phyloP scores from a whole-genome alignment of 2,329 filamentous ascomycete species.

The Penicillium capsulatum region DNA sequence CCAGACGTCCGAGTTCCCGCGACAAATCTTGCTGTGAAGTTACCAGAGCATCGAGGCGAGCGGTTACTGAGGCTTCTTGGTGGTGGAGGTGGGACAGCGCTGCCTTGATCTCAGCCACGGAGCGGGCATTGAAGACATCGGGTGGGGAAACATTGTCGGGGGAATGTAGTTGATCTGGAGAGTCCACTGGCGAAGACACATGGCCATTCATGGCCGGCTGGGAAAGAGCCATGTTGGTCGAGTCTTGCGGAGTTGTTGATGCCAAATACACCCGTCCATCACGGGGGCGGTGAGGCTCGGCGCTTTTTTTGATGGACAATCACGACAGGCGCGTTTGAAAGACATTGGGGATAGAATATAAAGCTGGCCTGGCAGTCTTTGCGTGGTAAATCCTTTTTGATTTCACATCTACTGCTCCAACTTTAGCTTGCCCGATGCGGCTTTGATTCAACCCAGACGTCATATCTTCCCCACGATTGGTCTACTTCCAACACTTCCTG shows the following conservation, averaged over 20 bases:
- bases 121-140: slow-evolving; percentile 65
- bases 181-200: slow-evolving; percentile 4
- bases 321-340: background rate
- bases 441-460: slow-evolving; percentile 11
- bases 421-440: background rate
- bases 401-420: no score
- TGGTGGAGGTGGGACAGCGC: slow-evolving; percentile 70
- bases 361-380: background rate
- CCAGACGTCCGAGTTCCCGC: slow-evolving; percentile 79
- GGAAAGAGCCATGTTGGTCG: slow-evolving; percentile 14
- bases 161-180: slow-evolving; percentile 5
- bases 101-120: slow-evolving; percentile 72
- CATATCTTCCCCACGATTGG: slow-evolving; percentile 11
- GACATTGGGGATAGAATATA: background rate
- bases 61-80: slow-evolving; percentile 70
- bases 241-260: slow-evolving; percentile 9
- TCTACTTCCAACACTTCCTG: slow-evolving; percentile 4
- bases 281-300: slow-evolving; percentile 15
- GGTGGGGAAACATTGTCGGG: slow-evolving; percentile 11
- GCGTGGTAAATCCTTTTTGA: no score
- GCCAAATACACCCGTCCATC: slow-evolving; percentile 16
- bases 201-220: slow-evolving; percentile 27
- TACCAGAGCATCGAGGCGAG: slow-evolving; percentile 70
- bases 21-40: slow-evolving; percentile 81
- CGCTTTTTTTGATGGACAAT: slow-evolving; percentile 4